phyloP scores from a whole-genome alignment of 306 rosid species.

The Quercus bicolor region DNA sequence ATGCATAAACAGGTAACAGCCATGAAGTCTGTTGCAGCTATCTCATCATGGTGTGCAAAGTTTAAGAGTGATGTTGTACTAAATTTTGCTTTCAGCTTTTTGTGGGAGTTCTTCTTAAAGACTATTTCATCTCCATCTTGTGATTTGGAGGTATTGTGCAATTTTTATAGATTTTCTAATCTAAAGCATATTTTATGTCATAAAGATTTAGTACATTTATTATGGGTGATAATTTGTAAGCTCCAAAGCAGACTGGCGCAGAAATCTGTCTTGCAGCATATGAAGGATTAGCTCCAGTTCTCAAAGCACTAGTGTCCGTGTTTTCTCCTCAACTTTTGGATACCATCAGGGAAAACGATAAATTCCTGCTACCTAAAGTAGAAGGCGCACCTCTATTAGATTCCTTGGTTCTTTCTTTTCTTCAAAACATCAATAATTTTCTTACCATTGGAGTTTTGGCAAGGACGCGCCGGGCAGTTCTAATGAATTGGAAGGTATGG shows the following conservation, averaged over 20 bases:
- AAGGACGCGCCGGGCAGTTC: slow-evolving; percentile 79
- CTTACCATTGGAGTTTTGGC: slow-evolving; percentile 67
- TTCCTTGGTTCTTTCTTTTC: slow-evolving; percentile 52
- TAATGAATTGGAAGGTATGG: slow-evolving; percentile 80
- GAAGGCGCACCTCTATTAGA: slow-evolving; percentile 58
- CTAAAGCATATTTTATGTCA: slow-evolving; percentile 6
- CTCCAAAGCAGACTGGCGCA: slow-evolving; percentile 57
- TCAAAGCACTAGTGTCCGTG: slow-evolving; percentile 50
- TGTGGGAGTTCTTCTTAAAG: slow-evolving; percentile 74
- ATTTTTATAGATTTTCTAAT: slow-evolving; percentile 19
- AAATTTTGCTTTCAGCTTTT: slow-evolving; percentile 44
- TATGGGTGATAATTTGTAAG: slow-evolving; percentile 22
- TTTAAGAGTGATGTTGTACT: slow-evolving; percentile 37
- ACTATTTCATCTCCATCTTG: slow-evolving; percentile 49
- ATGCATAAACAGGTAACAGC: slow-evolving; percentile 53
- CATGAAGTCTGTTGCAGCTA: slow-evolving; percentile 63
- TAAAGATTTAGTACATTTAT: slow-evolving; percentile 19
- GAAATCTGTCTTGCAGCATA: slow-evolving; percentile 85
- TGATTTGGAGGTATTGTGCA: slow-evolving; percentile 65
- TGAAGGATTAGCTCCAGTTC: slow-evolving; percentile 69
- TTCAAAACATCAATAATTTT: slow-evolving; percentile 60
- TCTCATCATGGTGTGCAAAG: slow-evolving; percentile 58
- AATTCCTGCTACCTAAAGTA: slow-evolving; percentile 20
- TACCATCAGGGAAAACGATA: slow-evolving; percentile 34
- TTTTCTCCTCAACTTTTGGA: slow-evolving; percentile 42